phyloP scores from a whole-genome alignment of 768 basidiomycete species.

The Leccinum obscurum region DNA sequence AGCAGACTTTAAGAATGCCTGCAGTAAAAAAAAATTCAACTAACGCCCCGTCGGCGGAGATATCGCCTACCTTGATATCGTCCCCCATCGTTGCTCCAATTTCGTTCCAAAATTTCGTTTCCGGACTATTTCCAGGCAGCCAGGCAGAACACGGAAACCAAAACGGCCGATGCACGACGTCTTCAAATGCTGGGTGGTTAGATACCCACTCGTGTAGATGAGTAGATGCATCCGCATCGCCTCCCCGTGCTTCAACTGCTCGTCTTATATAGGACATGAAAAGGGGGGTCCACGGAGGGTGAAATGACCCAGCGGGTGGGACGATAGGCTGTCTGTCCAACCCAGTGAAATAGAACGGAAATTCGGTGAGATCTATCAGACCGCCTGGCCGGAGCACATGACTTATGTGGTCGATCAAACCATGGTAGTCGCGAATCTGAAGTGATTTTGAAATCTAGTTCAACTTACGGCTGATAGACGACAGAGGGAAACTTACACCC shows the following conservation, averaged over 20 bases:
- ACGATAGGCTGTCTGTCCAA: slow-evolving; percentile 44
- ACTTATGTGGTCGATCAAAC: slow-evolving; percentile 64
- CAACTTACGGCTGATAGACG: slow-evolving; percentile 8
- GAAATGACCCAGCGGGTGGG: slow-evolving; percentile 42
- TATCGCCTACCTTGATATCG: slow-evolving; percentile 51
- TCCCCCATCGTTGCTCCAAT: slow-evolving; percentile 51
- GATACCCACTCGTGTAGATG: slow-evolving; percentile 56
- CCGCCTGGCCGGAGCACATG: slow-evolving; percentile 71
- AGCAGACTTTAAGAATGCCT: slow-evolving; percentile 67
- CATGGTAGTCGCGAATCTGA: slow-evolving; percentile 68
- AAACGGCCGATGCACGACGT: slow-evolving; percentile 55
- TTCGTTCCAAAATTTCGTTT: slow-evolving; percentile 38
- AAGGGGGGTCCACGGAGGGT: slow-evolving; percentile 58
- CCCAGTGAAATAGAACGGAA: slow-evolving; percentile 67
- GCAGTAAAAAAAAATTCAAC: slow-evolving; percentile 1
- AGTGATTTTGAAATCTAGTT: slow-evolving; percentile 14
- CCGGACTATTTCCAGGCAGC: slow-evolving; percentile 27
- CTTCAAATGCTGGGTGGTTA: slow-evolving; percentile 56
- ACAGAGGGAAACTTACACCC: slow-evolving; percentile 54
- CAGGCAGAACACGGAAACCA: slow-evolving; percentile 66
- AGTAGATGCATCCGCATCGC: slow-evolving; percentile 60
- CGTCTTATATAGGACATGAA: slow-evolving; percentile 58
- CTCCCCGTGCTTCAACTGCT: slow-evolving; percentile 59
- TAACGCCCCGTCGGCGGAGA: slow-evolving; percentile 1
- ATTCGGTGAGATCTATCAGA: slow-evolving; percentile 65